phyloP scores from a whole-genome alignment of 345 rosid genomes.

The Eucalyptus fibrosa region DNA sequence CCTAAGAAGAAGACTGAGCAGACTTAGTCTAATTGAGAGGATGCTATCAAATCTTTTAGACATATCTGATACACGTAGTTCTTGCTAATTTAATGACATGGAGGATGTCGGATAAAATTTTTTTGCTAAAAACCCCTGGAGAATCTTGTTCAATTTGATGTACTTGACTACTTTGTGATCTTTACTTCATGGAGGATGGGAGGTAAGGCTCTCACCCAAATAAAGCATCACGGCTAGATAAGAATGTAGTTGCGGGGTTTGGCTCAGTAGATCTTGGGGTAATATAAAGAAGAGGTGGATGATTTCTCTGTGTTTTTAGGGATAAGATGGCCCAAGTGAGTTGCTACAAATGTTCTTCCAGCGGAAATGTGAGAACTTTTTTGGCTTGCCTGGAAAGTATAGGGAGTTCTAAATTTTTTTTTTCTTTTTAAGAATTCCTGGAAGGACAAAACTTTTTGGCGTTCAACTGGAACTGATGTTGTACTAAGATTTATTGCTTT shows the following conservation, averaged over 20 bases:
- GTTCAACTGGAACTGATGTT: background rate
- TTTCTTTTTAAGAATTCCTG: background rate
- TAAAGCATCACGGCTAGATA: background rate
- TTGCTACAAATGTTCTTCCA: background rate
- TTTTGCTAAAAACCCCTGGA: background rate
- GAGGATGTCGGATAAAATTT: background rate
- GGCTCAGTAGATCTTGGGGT: background rate
- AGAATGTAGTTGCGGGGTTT: background rate
- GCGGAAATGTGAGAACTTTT: background rate
- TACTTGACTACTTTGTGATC: background rate
- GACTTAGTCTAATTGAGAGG: background rate
- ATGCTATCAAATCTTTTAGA: background rate
- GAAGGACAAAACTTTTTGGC: background rate
- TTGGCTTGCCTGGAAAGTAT: background rate
- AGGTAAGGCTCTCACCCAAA: background rate
- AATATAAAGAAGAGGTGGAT: background rate
- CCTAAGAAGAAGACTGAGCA: background rate
- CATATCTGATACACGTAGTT: background rate
- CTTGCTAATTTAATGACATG: background rate
- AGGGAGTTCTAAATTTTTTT: background rate
- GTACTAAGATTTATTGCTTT: background rate
- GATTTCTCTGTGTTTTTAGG: background rate
- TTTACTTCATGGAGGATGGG: background rate
- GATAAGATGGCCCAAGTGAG: background rate
- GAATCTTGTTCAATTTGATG: too few relatives aligned